Evolutionary conservation across 371 early-diverging fungal genomes (phyloP), one percentile per base, ranked within the genome.

Genomic region (Rhizopus stolonifer): DNA sequence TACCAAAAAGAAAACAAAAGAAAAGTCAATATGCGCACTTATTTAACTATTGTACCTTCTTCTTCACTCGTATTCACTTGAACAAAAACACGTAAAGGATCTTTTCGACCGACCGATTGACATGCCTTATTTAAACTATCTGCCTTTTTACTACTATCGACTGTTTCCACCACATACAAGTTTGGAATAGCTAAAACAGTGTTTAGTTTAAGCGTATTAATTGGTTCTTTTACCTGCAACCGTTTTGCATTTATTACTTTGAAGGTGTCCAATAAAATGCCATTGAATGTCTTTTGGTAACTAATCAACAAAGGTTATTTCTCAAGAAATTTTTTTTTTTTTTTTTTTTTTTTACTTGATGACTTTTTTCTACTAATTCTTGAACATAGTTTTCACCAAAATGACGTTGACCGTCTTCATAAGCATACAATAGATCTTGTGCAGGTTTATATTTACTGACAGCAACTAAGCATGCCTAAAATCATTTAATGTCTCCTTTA

Each of bases 301-400:
- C 78, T 82, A 64, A 11, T n/a, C 17, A 2, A 14, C 19, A 52
- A 42, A 14, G 39, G 21, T 14, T 21, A 31, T 11, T 38, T 9
- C 4, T 38, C 10, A 22, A 39, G 9, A 56, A 23, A 14, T 11
- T 44, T n/a, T n/a, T n/a, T n/a, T n/a, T n/a, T n/a, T n/a, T n/a
- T n/a, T n/a, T n/a, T n/a, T n/a, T n/a, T n/a, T n/a, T n/a, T n/a
- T n/a, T 58, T 75, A 89, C 90, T 77, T 78, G 58, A 23, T 75
- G 65, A 29, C 89, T 90, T 74, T 97, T 97, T n/a, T 92, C 93
- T 9, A 87, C 87, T 10, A 97, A 81, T 61, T 96, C 96, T 72
- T 95, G 95, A 4, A 91, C 95, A 80, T 92, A 93, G 65, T 95
- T 96, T 59, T 98, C 97, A 52, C 98, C 97, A 74, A 96, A 97